Evolutionary conservation across 179 eudicot genomes (phyloP), one percentile per base, ranked within the genome.

Genomic region (Silene coronaria): DNA sequence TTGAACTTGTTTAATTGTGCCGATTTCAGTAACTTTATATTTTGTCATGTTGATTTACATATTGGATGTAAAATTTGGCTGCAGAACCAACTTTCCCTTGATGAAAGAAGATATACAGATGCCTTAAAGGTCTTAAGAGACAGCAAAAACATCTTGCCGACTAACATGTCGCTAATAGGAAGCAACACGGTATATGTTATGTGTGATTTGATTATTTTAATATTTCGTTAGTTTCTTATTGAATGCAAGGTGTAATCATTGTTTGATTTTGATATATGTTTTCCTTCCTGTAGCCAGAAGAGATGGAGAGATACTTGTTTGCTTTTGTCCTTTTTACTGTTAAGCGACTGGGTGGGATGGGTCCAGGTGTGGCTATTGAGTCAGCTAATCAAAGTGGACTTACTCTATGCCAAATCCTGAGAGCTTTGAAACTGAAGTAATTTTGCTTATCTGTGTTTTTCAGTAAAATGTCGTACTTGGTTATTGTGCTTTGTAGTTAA

Each of bases 351-450:
- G 80, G 80, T 46, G 78, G 66, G 73, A 76, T 7, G 36, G 61
- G 48, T 23, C 70, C 63, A 0, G 80, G 64, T 67, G 75, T 77
- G 75, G 68, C 77, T 2, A 69, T 60, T 69, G 80, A 45, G 53
- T 81, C 48, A 17, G 42, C 32, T 45, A 79, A 74, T 70, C 84
- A 82, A 63, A 84, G 80, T 65, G 84, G 80, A 8, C 70, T 95
- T 70, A 80, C 77, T 48, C 78, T 95, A 81, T 92, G 94, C 73
- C 89, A 87, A 76, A 89, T 92, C 66, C 71, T 95, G 77, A 85
- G 92, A 80, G 86, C 83, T 5, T 89, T 91, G 78, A 89, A 86
- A 68, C 86, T 95, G 76, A 95, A 91, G 99, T 95, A 88, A 45
- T 16, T 32, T 68, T 45, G 75, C 60, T 30, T 22, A 11, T 59